Evolutionary conservation across 176 grass and related monocot species (phyloP), one percentile per base, ranked within the genome.

Genomic region (Carex pumila): DNA sequence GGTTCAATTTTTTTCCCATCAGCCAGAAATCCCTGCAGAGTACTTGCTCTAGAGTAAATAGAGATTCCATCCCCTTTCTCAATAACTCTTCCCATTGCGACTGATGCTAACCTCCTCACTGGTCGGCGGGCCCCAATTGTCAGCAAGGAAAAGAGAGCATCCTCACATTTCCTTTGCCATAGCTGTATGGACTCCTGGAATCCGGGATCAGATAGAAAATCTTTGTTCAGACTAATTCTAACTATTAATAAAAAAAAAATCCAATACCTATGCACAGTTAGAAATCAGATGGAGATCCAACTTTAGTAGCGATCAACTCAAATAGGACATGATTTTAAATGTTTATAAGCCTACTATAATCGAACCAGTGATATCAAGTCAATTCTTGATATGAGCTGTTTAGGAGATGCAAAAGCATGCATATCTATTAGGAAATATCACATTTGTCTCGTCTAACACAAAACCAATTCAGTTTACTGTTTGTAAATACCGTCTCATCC

Each of bases 161-260:
- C 93, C 93, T 99, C 96, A 5, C 96, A 99, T 82, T 95, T 95
- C 82, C 96, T 90, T 89, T 99, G 96, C 88, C 88, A 99, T 39
- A 90, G 88, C 37, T 99, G 96, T 89, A 95, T 94, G n/a, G 91
- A 86, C 70, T 94, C 96, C 96, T 98, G 85, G 60, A 90, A 81
- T 85, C 65, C 63, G 22, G 58, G 66, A 37, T 80, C 53, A 49
- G 43, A 66, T 17, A 64, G 11, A 77, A 7, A 25, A 31, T 56
- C 22, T 32, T 55, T 32, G 21, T 54, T 76, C 49, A 29, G 25
- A 77, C 1, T 31, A 77, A 77, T 56, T 52, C 47, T 15, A 55
- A 30, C 13, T 9, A 29, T 25, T 17, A 34, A 77, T 2, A 77
- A 77, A 30, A 25, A 30, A 25, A 14, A 56, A 31, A 56, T 77